Percentiles rank a stretch among this genome's conserved stretches.
Evolutionary conservation across 805 yeast species (phyloP).

Genomic region (Saturnispora kantuleensis): DNA sequence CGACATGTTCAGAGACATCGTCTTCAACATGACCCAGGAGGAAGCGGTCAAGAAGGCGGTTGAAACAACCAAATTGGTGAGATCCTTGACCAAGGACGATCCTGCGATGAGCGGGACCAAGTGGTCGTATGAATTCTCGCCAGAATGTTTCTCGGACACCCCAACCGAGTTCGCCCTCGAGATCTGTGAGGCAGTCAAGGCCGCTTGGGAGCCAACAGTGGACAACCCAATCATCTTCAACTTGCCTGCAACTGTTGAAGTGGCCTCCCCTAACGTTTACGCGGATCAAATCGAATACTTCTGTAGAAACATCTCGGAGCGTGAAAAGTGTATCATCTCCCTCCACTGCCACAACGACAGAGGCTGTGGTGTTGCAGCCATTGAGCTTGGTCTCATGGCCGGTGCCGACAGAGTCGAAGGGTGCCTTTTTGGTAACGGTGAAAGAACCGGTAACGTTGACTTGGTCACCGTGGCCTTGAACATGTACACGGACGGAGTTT

Average conservation of each 20-base stretch:
- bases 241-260: slow-evolving; percentile 75
- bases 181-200: slow-evolving; percentile 71
- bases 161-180: slow-evolving; percentile 65
- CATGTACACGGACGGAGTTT: slow-evolving; percentile 68
- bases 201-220: slow-evolving; percentile 70
- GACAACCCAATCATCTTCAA: slow-evolving; percentile 70
- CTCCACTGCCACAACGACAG: slow-evolving; percentile 73
- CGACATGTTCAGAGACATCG: slow-evolving; percentile 66
- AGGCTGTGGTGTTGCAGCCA: slow-evolving; percentile 79
- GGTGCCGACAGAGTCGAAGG: slow-evolving; percentile 85
- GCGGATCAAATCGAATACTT: slow-evolving; percentile 78
- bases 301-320: slow-evolving; percentile 53
- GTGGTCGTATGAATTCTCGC: slow-evolving; percentile 70
- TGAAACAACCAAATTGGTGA: slow-evolving; percentile 58
- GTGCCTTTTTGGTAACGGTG: slow-evolving; percentile 76
- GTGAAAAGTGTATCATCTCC: slow-evolving; percentile 62
- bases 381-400: slow-evolving; percentile 68
- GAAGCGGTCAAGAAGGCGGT: slow-evolving; percentile 63
- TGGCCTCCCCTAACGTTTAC: slow-evolving; percentile 63
- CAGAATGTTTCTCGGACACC: slow-evolving; percentile 70
- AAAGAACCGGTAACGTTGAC: slow-evolving; percentile 79
- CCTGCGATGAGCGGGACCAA: slow-evolving; percentile 51
- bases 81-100: slow-evolving; percentile 65
- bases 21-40: slow-evolving; percentile 59
- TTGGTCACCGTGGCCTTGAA: slow-evolving; percentile 65